These are phyloP conservation scores for Sclerospora graminicola DNA, from an alignment of 352 stramenopile genomes.

Conservation along the genomic window DNA sequence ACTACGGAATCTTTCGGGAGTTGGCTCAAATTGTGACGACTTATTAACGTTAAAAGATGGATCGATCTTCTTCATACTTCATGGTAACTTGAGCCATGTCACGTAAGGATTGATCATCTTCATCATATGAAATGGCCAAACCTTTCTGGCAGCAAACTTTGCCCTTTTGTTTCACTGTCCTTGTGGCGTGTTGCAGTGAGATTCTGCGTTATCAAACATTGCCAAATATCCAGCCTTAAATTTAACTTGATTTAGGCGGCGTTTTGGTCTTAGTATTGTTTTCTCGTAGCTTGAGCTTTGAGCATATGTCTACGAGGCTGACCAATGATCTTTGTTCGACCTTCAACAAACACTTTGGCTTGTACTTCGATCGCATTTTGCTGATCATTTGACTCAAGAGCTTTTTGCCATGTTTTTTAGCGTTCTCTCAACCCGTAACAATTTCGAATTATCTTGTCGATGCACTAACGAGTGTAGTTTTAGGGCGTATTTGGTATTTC, in stretches of 20 bases:
- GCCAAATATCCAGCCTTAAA: background rate
- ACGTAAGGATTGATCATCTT: background rate
- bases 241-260: background rate
- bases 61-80: background rate
- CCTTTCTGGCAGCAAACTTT: background rate
- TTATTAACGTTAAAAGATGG: background rate
- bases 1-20: background rate
- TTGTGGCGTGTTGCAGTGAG: no score
- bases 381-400: background rate
- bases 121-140: background rate
- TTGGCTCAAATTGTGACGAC: background rate
- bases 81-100: background rate
- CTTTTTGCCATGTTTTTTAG: background rate
- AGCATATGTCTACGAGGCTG: no score
- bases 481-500: slow-evolving; percentile 6
- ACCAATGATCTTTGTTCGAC: no score
- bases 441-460: slow-evolving; percentile 4
- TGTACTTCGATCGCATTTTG: no score
- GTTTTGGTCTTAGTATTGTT: background rate
- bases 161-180: background rate
- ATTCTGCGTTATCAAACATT: background rate
- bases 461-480: slow-evolving; percentile 7
- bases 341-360: no score
- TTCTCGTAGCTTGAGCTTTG: no score
- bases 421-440: background rate